Conservation (phyloP, 495 filamentous ascomycete species). For the Lepraria neglecta region DNA sequence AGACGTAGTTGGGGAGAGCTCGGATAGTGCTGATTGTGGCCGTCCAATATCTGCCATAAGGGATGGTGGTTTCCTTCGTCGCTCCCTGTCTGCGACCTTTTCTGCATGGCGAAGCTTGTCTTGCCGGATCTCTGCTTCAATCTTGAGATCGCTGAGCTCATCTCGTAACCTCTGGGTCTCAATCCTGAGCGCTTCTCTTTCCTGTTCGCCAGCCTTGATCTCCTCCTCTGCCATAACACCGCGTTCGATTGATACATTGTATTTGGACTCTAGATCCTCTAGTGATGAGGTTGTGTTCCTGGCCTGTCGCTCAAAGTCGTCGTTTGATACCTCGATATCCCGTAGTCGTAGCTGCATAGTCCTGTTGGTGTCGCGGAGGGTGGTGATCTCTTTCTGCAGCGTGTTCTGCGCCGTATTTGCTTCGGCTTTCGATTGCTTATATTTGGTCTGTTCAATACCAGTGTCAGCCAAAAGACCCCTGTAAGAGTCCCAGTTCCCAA, state of each 20-base stretch:
- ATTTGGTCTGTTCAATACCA: conserved; percentile 64
- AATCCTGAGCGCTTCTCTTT: conserved; percentile 80
- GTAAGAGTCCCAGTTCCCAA: background rate
- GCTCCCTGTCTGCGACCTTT: conserved; percentile 44
- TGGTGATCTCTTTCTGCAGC: conserved; percentile 94
- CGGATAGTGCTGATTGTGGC: conserved; percentile 42
- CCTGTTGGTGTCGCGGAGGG: conserved; percentile 74
- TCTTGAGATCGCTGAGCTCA: conserved; percentile 84
- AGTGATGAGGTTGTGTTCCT: conserved; percentile 89
- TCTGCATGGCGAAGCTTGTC: conserved; percentile 77
- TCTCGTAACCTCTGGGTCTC: conserved; percentile 82
- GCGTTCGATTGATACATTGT: conserved; percentile 87
- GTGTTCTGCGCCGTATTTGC: conserved; percentile 72
- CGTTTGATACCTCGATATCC: conserved; percentile 95
- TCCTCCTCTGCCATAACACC: conserved; percentile 92
- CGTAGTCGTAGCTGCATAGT: conserved; percentile 74
- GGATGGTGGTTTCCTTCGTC: conserved; percentile 44
- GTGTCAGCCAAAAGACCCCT: conserved; percentile 10
- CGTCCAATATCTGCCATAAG: conserved; percentile 32
- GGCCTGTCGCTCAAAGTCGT: conserved; percentile 95
- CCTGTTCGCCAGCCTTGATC: conserved; percentile 80
- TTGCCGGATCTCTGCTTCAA: conserved; percentile 89
- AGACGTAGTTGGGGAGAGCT: conserved; percentile 54
- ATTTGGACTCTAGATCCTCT: conserved; percentile 95
- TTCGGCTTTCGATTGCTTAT: conserved; percentile 89